These are phyloP conservation scores for Lathyrus sativus DNA, from an alignment of 306 rosid genomes.

Conservation along the genomic window DNA sequence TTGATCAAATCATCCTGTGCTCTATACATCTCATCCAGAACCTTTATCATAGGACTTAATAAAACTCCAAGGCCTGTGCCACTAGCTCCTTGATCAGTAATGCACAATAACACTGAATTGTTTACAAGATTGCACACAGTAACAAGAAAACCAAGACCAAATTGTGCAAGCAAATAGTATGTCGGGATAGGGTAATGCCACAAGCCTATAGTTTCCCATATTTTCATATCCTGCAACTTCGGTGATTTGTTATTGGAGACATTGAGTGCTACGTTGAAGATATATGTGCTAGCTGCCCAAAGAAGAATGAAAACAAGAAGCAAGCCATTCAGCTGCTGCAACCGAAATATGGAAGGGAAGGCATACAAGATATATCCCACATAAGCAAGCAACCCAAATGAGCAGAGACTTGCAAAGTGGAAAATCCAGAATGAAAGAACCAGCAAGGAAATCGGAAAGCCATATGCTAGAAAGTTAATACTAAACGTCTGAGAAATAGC, in stretches of 20 bases:
- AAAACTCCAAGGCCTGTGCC: too few relatives aligned
- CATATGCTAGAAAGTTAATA: conserved; percentile 89
- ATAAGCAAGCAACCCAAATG: conserved; percentile 87
- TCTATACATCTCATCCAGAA: conserved; percentile 96
- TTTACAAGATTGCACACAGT: conserved; percentile 84
- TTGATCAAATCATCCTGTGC: conserved; percentile 95
- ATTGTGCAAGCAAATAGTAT: conserved; percentile 87
- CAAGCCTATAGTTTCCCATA: conserved; percentile 94
- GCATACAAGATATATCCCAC: conserved; percentile 83
- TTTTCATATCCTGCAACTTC: conserved; percentile 79
- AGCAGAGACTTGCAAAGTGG: conserved; percentile 88
- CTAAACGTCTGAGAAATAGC: conserved; percentile 75
- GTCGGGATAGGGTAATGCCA: conserved; percentile 94
- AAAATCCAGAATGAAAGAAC: conserved; percentile 91
- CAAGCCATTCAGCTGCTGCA: conserved; percentile 82
- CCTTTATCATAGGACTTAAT: conserved; percentile 95
- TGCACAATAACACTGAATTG: conserved; percentile 70
- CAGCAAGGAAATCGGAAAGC: conserved; percentile 87
- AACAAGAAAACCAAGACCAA: conserved; percentile 81
- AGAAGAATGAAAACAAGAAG: conserved; percentile 96
- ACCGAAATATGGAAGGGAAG: conserved; percentile 81
- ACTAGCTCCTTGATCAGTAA: conserved; percentile 66
- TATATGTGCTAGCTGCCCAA: conserved; percentile 92
- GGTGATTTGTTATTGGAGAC: conserved; percentile 59
- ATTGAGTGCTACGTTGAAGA: conserved; percentile 76